phyloP scores from a whole-genome alignment of 305 asterid species.

The Euphrasia arctica region DNA sequence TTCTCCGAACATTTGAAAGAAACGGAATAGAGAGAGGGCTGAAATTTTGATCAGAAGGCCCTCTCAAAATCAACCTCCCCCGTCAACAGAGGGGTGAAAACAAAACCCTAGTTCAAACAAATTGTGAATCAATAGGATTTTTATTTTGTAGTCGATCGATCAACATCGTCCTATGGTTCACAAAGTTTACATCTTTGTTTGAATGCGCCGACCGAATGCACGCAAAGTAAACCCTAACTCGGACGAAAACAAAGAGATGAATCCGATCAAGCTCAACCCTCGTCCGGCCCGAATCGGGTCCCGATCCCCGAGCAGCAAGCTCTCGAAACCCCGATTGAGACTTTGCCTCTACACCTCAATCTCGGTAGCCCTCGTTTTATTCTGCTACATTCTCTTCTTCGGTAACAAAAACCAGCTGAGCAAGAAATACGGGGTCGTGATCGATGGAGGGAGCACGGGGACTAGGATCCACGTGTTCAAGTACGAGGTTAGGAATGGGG shows the following conservation, averaged over 20 bases:
- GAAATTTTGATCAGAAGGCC: conserved; percentile 27
- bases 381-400: conserved; percentile 52
- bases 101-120: not conserved
- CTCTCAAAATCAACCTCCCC: conserved; percentile 30
- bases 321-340: conserved; percentile 38
- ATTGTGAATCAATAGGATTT: conserved; percentile 27
- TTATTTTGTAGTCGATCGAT: conserved; percentile 19
- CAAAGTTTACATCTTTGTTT: conserved; percentile 55
- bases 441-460: conserved; percentile 98
- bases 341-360: conserved; percentile 43
- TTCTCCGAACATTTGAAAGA: not conserved
- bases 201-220: conserved; percentile 99
- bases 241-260: conserved; percentile 48
- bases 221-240: conserved; percentile 44
- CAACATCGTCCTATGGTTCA: conserved; percentile 59
- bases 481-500: conserved; percentile 52
- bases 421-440: conserved; percentile 61
- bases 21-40: conserved; percentile 20
- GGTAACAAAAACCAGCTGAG: conserved; percentile 24
- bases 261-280: conserved; percentile 59
- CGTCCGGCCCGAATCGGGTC: conserved; percentile 55
- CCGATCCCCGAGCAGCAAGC: conserved; percentile 40
- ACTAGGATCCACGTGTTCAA: conserved; percentile 84
- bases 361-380: conserved; percentile 29
- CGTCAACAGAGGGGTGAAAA: not conserved